These are phyloP conservation scores for Pestalotiopsis sp. DNA, from an alignment of 2,329 filamentous ascomycete species.

Conservation along the genomic window DNA sequence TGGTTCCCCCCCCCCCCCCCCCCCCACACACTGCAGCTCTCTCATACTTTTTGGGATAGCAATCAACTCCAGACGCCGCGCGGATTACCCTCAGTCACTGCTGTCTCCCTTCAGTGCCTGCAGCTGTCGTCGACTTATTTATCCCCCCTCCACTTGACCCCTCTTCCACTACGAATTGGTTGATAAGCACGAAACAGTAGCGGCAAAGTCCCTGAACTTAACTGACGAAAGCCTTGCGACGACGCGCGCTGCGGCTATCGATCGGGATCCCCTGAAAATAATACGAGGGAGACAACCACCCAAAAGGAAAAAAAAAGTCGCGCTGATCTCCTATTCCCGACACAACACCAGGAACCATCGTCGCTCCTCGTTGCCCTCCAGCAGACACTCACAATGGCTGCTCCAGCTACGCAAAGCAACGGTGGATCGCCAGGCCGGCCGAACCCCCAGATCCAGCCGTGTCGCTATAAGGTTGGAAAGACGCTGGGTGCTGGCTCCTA, in stretches of 20 bases:
- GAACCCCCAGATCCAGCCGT: constrained; percentile 80
- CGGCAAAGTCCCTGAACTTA: neutral
- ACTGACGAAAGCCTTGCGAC: constrained; percentile 9
- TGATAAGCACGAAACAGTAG: constrained; percentile 11
- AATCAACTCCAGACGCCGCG: neutral
- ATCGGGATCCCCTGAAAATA: neutral
- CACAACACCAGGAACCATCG: neutral
- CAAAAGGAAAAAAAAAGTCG: neutral
- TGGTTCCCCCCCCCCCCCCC: neutral
- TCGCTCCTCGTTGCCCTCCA: neutral
- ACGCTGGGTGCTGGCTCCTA: constrained; percentile 96
- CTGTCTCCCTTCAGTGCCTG: neutral
- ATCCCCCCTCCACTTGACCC: constrained; percentile 9
- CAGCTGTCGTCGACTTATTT: neutral
- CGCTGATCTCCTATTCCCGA: neutral
- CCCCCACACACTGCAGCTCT: neutral
- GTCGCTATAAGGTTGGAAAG: constrained; percentile 98
- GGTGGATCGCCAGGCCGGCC: constrained; percentile 29
- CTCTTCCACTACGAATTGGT: constrained; percentile 1
- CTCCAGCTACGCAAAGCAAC: constrained; percentile 25
- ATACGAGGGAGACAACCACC: neutral
- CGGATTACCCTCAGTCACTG: neutral
- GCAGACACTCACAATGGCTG: constrained; percentile 6
- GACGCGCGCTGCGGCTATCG: neutral
- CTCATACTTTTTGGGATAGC: neutral